These are phyloP conservation scores for Emiliania huxleyi DNA, from an alignment of 78 protist genomes.

Conservation along the genomic window DNA sequence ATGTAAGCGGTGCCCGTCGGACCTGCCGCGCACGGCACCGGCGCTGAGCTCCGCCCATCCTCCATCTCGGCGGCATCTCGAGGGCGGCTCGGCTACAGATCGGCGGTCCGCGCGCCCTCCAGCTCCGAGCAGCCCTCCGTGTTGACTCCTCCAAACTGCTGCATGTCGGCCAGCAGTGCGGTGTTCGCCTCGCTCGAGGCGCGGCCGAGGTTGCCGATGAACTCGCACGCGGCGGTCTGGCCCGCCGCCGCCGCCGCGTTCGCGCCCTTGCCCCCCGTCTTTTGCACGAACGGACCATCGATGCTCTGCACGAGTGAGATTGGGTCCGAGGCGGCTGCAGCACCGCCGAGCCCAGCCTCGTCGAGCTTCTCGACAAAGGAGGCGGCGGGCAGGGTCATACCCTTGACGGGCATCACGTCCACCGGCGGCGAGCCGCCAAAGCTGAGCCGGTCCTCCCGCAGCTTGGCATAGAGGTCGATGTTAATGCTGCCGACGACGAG, in stretches of 20 bases:
- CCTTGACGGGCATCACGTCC: background rate
- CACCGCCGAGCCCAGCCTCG: no score
- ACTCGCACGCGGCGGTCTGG: background rate
- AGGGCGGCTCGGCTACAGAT: no score
- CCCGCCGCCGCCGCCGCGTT: conserved; percentile 6
- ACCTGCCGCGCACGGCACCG: no score
- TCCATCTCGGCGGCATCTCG: no score
- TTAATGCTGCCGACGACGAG: background rate
- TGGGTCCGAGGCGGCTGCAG: no score
- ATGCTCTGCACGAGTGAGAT: background rate
- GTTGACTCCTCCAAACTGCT: background rate
- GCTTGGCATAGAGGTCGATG: background rate
- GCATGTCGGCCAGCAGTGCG: background rate
- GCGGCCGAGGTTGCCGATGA: background rate
- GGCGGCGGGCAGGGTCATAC: background rate
- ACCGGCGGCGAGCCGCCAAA: background rate
- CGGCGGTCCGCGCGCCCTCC: no score
- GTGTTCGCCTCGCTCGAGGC: background rate
- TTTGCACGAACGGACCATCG: conserved; percentile 4
- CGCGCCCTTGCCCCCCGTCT: conserved; percentile 19
- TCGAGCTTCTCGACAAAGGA: background rate
- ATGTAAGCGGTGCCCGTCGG: conserved; percentile 1
- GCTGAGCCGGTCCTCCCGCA: no score
- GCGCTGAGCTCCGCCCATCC: no score
- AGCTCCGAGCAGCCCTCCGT: background rate